Evolutionary conservation across 345 rosid species (phyloP).

Genomic region (Kernera saxatilis): DNA sequence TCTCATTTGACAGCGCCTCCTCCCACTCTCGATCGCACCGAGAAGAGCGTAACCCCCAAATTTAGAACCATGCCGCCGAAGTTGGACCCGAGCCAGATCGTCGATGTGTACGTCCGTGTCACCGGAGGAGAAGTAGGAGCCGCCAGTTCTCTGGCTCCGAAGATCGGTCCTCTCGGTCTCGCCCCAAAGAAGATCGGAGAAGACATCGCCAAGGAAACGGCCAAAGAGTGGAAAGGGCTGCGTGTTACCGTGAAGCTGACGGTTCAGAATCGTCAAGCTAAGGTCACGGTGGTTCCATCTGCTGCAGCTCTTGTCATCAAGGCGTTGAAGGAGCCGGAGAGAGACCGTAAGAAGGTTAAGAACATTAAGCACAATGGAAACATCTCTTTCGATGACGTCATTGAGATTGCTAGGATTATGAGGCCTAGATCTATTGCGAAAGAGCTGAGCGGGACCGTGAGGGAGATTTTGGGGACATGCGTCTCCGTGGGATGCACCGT

Average conservation of each 20-base stretch:
- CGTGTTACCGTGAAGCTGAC: slow-evolving; percentile 56
- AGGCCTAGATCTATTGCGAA: slow-evolving; percentile 35
- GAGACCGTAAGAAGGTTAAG: slow-evolving; percentile 35
- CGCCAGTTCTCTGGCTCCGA: slow-evolving; percentile 55
- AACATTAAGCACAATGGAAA: slow-evolving; percentile 35
- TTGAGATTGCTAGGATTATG: slow-evolving; percentile 35
- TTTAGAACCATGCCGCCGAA: slow-evolving; percentile 45
- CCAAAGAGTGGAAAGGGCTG: slow-evolving; percentile 59
- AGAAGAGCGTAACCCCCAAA: neutral
- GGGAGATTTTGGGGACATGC: slow-evolving; percentile 39
- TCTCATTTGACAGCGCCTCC: slow-evolving; percentile 18
- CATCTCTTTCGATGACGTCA: slow-evolving; percentile 34
- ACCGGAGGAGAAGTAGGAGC: slow-evolving; percentile 64
- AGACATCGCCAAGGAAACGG: slow-evolving; percentile 59
- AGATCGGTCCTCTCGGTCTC: slow-evolving; percentile 63
- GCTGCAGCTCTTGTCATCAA: slow-evolving; percentile 55
- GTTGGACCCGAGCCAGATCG: slow-evolving; percentile 47
- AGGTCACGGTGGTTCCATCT: slow-evolving; percentile 51
- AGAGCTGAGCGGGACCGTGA: slow-evolving; percentile 39
- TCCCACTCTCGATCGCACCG: neutral
- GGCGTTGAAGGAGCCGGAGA: slow-evolving; percentile 44
- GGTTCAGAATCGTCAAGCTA: slow-evolving; percentile 57
- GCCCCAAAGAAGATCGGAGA: slow-evolving; percentile 61
- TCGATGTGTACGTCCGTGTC: slow-evolving; percentile 52
- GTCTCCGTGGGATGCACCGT: slow-evolving; percentile 47